Percentiles rank a stretch among this genome's conserved stretches.
Conservation (phyloP, 768 basidiomycete species). For the Amanita subjunquillea region DNA sequence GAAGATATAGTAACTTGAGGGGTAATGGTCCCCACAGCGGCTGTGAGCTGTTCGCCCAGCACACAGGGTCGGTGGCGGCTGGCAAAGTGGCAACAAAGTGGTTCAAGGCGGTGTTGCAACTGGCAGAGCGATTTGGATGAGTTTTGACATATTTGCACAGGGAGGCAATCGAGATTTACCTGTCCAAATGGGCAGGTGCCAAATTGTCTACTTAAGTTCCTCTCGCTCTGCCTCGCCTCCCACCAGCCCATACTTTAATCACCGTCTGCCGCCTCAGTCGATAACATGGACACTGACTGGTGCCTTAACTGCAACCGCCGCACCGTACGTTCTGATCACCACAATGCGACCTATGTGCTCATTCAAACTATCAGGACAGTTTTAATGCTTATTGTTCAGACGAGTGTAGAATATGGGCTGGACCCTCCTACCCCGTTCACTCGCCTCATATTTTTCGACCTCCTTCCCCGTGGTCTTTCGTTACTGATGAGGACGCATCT, state of each 20-base stretch:
- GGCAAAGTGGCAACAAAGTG: background rate
- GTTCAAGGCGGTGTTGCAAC: background rate
- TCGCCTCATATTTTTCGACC: background rate
- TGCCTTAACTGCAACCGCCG: conserved; percentile 57
- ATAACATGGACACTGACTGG: conserved; percentile 58
- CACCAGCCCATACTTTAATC: conserved; percentile 8
- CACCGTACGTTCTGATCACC: conserved; percentile 28
- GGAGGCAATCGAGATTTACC: background rate
- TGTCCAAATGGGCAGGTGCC: background rate
- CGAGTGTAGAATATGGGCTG: conserved; percentile 25
- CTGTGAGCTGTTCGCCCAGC: background rate
- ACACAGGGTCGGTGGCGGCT: no score
- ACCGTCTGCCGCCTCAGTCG: conserved; percentile 8
- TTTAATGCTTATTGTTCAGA: conserved; percentile 43
- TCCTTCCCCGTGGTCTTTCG: conserved; percentile 8
- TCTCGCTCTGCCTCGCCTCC: conserved; percentile 10
- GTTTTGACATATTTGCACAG: background rate
- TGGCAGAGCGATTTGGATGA: background rate
- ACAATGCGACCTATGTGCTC: conserved; percentile 8
- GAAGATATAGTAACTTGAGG: no score
- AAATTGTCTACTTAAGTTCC: conserved; percentile 12
- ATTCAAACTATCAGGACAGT: conserved; percentile 17
- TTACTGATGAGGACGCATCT: conserved; percentile 17
- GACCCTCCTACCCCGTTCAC: conserved; percentile 13
- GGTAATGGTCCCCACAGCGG: background rate